These are phyloP conservation scores for Imleria badia DNA, from an alignment of 768 basidiomycete genomes.

Conservation along the genomic window DNA sequence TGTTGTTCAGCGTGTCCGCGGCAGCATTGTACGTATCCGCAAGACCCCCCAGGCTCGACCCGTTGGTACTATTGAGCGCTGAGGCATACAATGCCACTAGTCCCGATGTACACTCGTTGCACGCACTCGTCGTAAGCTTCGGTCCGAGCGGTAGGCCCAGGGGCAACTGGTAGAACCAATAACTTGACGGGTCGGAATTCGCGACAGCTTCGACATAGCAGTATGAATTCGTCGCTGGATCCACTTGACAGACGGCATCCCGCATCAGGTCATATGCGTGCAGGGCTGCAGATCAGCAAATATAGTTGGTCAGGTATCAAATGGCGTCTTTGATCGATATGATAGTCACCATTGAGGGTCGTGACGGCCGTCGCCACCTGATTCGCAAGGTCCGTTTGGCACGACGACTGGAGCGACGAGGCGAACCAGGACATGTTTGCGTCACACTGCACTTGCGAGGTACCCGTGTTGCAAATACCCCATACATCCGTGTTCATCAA, in stretches of 20 bases:
- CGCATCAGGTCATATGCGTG: constrained; percentile 63
- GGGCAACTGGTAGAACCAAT: constrained; percentile 72
- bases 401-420: constrained; percentile 45
- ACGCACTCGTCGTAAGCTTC: constrained; percentile 45
- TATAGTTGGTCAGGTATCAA: not conserved
- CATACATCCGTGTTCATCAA: constrained; percentile 68
- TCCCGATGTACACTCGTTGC: constrained; percentile 62
- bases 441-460: constrained; percentile 50
- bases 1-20: constrained; percentile 42
- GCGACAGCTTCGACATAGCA: constrained; percentile 71
- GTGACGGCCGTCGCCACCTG: constrained; percentile 51
- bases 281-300: constrained; percentile 44
- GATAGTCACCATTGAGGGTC: constrained; percentile 54
- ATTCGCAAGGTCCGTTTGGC: constrained; percentile 53
- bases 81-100: constrained; percentile 55
- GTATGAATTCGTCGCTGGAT: constrained; percentile 61
- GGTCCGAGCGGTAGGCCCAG: constrained; percentile 56
- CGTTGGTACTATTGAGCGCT: constrained; percentile 40
- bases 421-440: constrained; percentile 69
- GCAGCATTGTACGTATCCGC: constrained; percentile 49
- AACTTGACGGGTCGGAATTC: constrained; percentile 56
- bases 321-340: not conserved
- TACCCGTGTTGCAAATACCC: constrained; percentile 75
- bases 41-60: constrained; percentile 37
- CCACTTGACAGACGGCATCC: constrained; percentile 55